Evolutionary conservation across 225 moss, liverwort and hornwort genomes (phyloP).

Genomic region (Neckera pumila): DNA sequence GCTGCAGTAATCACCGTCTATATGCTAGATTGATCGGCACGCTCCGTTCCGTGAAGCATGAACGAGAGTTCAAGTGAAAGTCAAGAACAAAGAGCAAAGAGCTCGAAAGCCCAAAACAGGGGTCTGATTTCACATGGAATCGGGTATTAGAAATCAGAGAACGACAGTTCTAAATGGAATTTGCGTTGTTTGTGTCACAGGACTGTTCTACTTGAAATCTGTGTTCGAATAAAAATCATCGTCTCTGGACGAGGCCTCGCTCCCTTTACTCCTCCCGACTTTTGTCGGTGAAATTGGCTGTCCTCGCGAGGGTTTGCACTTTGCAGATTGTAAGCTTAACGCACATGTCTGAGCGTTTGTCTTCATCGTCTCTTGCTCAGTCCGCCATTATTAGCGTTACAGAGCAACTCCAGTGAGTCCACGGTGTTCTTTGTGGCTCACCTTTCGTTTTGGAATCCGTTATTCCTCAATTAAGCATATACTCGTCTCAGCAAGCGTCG

Average conservation of each 20-base stretch:
- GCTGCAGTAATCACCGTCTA: neutral
- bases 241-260: too few species aligned
- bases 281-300: neutral
- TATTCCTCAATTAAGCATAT: neutral
- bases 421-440: neutral
- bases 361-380: neutral
- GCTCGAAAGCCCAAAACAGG: neutral
- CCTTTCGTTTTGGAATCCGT: neutral
- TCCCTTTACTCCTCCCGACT: neutral
- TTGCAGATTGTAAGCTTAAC: neutral
- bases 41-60: neutral
- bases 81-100: neutral
- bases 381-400: neutral
- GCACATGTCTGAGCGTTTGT: neutral
- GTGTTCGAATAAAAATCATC: neutral
- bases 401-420: neutral
- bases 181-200: too few species aligned
- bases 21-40: neutral
- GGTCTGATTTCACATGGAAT: neutral
- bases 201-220: neutral
- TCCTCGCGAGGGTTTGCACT: neutral
- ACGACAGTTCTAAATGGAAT: neutral
- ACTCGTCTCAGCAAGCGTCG: neutral
- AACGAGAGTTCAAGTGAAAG: neutral
- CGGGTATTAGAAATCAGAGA: too few species aligned